Percentiles rank a stretch among this genome's conserved stretches.
phyloP scores from a whole-genome alignment of 2,329 filamentous ascomycete species.

The Leptographium galeiforme region DNA sequence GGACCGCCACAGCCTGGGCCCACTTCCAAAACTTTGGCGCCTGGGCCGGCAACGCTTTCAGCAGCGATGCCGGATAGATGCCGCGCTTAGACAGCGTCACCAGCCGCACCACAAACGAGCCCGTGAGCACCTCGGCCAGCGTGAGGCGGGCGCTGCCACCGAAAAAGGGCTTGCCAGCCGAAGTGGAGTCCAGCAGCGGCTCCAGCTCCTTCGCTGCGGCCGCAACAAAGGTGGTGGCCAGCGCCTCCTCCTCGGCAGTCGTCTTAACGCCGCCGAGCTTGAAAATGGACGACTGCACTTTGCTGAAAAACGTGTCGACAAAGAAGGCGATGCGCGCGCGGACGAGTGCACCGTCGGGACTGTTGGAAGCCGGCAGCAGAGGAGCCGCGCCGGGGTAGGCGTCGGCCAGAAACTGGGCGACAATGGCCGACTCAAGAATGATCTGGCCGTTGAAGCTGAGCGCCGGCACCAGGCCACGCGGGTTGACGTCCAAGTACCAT shows the following conservation, averaged over 20 bases:
- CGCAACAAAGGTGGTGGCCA: slow-evolving; percentile 37
- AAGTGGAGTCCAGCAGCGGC: slow-evolving; percentile 41
- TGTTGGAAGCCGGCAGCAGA: slow-evolving; percentile 43
- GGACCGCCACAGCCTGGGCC: slow-evolving; percentile 43
- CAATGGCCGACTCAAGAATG: slow-evolving; percentile 59
- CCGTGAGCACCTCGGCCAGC: slow-evolving; percentile 58
- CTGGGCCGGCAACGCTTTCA: slow-evolving; percentile 26
- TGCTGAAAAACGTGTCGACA: slow-evolving; percentile 19
- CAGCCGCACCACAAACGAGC: slow-evolving; percentile 53
- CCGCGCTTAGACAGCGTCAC: slow-evolving; percentile 39
- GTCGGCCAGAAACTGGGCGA: slow-evolving; percentile 60
- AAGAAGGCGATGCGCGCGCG: slow-evolving; percentile 61
- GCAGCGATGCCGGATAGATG: slow-evolving; percentile 29
- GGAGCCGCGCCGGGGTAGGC: slow-evolving; percentile 38
- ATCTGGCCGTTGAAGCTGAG: slow-evolving; percentile 54
- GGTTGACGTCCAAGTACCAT: slow-evolving; percentile 67
- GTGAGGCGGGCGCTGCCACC: slow-evolving; percentile 52
- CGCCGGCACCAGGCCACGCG: slow-evolving; percentile 62
- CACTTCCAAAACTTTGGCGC: slow-evolving; percentile 56
- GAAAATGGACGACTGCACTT: slow-evolving; percentile 30
- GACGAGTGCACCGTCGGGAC: slow-evolving; percentile 40
- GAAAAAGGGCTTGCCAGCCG: slow-evolving; percentile 39
- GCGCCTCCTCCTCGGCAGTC: slow-evolving; percentile 34
- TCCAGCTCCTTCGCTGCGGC: slow-evolving; percentile 58
- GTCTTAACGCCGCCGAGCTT: slow-evolving; percentile 30